These are phyloP conservation scores for Komagataella pastoris DNA, from an alignment of 805 yeast genomes.

Conservation along the genomic window DNA sequence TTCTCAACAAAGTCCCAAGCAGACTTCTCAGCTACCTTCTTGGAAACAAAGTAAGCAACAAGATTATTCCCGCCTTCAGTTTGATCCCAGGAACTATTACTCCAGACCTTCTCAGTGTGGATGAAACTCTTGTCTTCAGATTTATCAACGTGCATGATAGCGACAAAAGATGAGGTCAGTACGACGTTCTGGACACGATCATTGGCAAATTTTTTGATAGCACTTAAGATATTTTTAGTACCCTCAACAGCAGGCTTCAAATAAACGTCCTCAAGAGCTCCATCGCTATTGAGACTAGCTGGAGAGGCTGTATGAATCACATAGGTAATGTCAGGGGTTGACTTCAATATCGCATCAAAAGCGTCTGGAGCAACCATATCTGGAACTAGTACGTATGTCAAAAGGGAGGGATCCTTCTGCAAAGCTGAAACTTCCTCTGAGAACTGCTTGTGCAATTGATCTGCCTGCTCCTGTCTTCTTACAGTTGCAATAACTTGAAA, in stretches of 20 bases:
- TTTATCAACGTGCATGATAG: constrained; percentile 18
- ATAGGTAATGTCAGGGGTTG: constrained; percentile 24
- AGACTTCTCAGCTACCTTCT: constrained; percentile 41
- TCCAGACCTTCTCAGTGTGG: constrained; percentile 21
- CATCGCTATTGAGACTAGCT: constrained; percentile 29
- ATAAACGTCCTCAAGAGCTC: constrained; percentile 23
- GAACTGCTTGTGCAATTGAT: constrained; percentile 18
- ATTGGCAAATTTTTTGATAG: constrained; percentile 27
- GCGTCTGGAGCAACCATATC: constrained; percentile 22
- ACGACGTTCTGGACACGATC: constrained; percentile 31
- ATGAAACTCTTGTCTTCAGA: constrained; percentile 8
- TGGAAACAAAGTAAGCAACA: constrained; percentile 28
- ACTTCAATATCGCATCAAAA: constrained; percentile 30
- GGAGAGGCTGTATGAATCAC: constrained; percentile 43
- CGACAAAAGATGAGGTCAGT: constrained; percentile 42
- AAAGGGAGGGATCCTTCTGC: constrained; percentile 19
- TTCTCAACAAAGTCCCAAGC: constrained; percentile 37
- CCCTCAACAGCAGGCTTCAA: constrained; percentile 41
- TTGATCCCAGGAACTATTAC: constrained; percentile 20
- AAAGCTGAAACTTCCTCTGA: constrained; percentile 11
- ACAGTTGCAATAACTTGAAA: constrained; percentile 40
- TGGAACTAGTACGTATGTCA: constrained; percentile 18
- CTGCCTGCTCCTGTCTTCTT: constrained; percentile 30
- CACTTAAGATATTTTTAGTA: constrained; percentile 31
- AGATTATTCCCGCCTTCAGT: constrained; percentile 14